Conservation (phyloP, 371 early-diverging fungal genomes). For the Nematocida homosporus region DNA sequence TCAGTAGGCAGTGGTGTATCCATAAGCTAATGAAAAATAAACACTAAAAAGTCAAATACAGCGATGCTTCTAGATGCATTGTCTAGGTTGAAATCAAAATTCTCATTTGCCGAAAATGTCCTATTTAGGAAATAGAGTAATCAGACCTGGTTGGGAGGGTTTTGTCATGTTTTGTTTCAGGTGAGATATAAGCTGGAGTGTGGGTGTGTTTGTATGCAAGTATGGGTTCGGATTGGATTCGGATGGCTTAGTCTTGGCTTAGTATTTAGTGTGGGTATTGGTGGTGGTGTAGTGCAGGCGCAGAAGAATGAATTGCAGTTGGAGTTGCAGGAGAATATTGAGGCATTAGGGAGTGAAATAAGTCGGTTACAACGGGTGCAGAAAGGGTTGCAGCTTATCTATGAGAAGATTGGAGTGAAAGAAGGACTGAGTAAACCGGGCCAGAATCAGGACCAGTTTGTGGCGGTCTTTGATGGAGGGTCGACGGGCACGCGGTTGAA, state of each 20-base stretch:
- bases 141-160: neutral
- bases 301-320: too few species aligned
- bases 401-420: slow-evolving; percentile 3
- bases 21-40: too few species aligned
- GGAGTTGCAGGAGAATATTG: neutral
- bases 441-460: slow-evolving; percentile 29
- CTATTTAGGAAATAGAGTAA: too few species aligned
- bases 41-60: slow-evolving; percentile 9
- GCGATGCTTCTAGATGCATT: neutral
- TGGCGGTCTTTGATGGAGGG: slow-evolving; percentile 63
- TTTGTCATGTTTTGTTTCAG: slow-evolving; percentile 49
- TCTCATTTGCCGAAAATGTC: neutral
- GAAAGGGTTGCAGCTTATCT: neutral
- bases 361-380: neutral
- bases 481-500: slow-evolving; percentile 65
- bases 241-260: too few species aligned
- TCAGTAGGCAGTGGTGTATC: too few species aligned
- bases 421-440: neutral
- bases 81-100: neutral
- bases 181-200: slow-evolving; percentile 1
- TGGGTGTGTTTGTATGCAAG: too few species aligned
- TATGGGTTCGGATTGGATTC: too few species aligned
- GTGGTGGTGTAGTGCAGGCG: too few species aligned
- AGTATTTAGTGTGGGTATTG: too few species aligned
- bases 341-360: neutral